Conservation (phyloP, 1,284 basidiomycete species). For the Irpex sp. region DNA sequence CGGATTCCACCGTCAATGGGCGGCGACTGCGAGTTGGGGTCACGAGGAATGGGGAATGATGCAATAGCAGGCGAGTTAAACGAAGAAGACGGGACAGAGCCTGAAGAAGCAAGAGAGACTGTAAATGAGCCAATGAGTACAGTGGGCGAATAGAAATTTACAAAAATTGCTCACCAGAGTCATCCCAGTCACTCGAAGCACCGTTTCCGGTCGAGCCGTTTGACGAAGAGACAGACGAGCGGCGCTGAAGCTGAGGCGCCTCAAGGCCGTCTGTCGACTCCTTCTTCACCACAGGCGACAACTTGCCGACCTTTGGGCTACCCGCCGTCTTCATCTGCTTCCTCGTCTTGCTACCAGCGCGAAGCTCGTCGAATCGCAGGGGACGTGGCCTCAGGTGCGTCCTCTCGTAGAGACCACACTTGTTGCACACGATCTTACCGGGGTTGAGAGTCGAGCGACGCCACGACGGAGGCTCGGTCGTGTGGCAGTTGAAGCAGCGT, state of each 20-base stretch:
- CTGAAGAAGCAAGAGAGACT: constrained; percentile 66
- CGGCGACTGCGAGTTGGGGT: constrained; percentile 53
- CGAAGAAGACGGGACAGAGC: constrained; percentile 59
- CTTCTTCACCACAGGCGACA: constrained; percentile 52
- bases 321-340: constrained; percentile 45
- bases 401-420: constrained; percentile 83
- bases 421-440: constrained; percentile 88
- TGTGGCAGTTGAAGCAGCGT: constrained; percentile 84
- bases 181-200: constrained; percentile 14
- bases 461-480: constrained; percentile 83
- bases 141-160: not conserved
- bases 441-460: constrained; percentile 81
- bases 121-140: constrained; percentile 9
- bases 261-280: constrained; percentile 50
- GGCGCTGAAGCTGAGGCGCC: constrained; percentile 38
- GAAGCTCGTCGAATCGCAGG: constrained; percentile 78
- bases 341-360: constrained; percentile 76
- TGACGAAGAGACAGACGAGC: constrained; percentile 58
- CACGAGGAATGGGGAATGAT: constrained; percentile 57
- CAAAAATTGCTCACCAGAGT: constrained; percentile 38
- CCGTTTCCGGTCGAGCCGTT: constrained; percentile 62
- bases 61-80: constrained; percentile 58
- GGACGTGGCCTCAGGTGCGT: constrained; percentile 78
- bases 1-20: constrained; percentile 62
- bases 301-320: constrained; percentile 37